These are phyloP conservation scores for Entophlyctis luteolus DNA, from an alignment of 192 early-diverging fungal species.

Conservation along the genomic window DNA sequence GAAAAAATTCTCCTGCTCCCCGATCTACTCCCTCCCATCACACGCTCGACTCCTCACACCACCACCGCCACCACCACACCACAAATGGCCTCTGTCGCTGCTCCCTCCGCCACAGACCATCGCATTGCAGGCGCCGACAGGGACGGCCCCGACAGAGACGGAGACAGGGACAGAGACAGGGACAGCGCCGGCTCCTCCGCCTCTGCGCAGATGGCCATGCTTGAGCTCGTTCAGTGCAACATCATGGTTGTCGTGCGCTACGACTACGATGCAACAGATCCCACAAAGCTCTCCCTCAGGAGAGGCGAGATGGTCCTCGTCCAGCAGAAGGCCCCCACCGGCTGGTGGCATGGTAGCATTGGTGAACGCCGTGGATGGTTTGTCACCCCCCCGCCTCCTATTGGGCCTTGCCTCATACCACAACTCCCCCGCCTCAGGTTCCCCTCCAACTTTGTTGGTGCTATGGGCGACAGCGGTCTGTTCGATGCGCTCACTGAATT, in stretches of 20 bases:
- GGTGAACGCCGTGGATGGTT: conserved; percentile 60
- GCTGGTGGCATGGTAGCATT: conserved; percentile 96
- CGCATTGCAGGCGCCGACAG: too few species aligned
- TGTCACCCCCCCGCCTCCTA: not conserved
- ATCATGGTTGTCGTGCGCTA: conserved; percentile 63
- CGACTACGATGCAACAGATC: conserved; percentile 71
- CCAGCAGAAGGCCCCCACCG: conserved; percentile 79
- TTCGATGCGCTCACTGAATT: not conserved
- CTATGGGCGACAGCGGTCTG: conserved; percentile 29
- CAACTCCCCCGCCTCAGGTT: conserved; percentile 51
- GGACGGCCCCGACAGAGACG: too few species aligned
- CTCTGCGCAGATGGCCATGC: too few species aligned
- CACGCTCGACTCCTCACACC: too few species aligned
- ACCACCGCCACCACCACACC: too few species aligned
- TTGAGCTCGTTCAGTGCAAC: not conserved
- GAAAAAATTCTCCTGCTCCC: too few species aligned
- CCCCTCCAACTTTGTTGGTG: conserved; percentile 79
- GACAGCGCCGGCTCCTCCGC: too few species aligned
- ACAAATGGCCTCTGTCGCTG: too few species aligned
- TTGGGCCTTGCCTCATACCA: not conserved
- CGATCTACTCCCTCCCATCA: too few species aligned
- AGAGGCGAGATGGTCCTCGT: conserved; percentile 88
- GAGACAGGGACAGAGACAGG: too few species aligned
- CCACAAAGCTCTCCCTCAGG: conserved; percentile 74
- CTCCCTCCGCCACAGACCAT: too few species aligned